Percentiles rank a stretch among this genome's conserved stretches.
These are phyloP conservation scores for Backusella macrospora DNA, from an alignment of 192 early-diverging fungal species.

Conservation along the genomic window DNA sequence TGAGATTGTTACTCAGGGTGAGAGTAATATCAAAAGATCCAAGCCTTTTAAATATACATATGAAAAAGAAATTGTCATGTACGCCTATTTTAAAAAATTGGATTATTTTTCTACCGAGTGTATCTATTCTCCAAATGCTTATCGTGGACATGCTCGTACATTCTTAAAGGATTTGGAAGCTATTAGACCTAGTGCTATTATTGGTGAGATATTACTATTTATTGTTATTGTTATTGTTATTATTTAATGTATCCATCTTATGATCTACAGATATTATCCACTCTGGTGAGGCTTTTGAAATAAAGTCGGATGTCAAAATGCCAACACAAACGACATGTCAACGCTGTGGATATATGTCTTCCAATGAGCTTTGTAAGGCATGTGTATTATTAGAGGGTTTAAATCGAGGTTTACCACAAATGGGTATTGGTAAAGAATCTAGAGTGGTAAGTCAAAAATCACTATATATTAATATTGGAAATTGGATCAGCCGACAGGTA, in stretches of 20 bases:
- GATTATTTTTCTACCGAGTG: slow-evolving; percentile 99
- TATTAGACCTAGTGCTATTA: slow-evolving; percentile 85
- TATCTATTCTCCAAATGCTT: slow-evolving; percentile 96
- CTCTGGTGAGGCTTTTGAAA: slow-evolving; percentile 87
- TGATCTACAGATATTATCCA: slow-evolving; percentile 83
- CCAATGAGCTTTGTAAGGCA: slow-evolving; percentile 91
- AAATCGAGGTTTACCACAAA: slow-evolving; percentile 83
- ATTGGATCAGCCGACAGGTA: no score
- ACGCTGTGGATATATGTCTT: slow-evolving; percentile 95
- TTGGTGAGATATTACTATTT: slow-evolving; percentile 52
- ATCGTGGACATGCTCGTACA: slow-evolving; percentile 91
- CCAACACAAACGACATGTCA: slow-evolving; percentile 70
- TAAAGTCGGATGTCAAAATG: slow-evolving; percentile 64
- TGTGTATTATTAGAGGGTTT: slow-evolving; percentile 92
- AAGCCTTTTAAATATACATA: slow-evolving; percentile 99
- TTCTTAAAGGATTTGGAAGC: slow-evolving; percentile 96
- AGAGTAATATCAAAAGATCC: slow-evolving; percentile 78
- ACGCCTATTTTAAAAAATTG: slow-evolving; percentile 94
- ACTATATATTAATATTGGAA: no score
- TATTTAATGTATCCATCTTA: not conserved
- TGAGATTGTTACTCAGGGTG: slow-evolving; percentile 81
- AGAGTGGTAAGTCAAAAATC: slow-evolving; percentile 37
- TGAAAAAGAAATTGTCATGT: slow-evolving; percentile 99
- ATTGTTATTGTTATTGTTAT: not conserved
- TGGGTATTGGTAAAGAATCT: slow-evolving; percentile 59